Conservation (phyloP, 495 filamentous ascomycete species). For the Aspergillus homomorphus region DNA sequence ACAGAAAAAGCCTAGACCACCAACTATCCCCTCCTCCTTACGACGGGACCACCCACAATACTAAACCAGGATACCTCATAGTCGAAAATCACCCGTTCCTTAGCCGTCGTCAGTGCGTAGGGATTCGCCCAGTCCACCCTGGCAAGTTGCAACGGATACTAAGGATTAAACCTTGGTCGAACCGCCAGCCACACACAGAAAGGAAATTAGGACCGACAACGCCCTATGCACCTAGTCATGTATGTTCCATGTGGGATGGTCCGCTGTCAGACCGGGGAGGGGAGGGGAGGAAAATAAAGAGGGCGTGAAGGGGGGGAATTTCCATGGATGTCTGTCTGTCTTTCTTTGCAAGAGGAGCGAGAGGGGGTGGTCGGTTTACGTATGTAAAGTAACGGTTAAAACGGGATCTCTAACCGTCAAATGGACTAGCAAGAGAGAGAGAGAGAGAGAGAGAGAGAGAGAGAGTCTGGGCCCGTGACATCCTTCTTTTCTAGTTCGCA, state of each 20-base stretch:
- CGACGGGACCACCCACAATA: background rate
- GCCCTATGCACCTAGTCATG: slow-evolving; percentile 3
- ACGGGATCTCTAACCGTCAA: background rate
- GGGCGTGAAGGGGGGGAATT: background rate
- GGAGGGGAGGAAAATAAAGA: background rate
- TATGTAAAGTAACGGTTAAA: background rate
- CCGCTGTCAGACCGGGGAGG: background rate
- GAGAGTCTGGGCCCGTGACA: background rate
- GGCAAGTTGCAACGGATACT: no score
- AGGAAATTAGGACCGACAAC: slow-evolving; percentile 6
- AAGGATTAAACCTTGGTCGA: slow-evolving; percentile 8
- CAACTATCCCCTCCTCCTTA: background rate
- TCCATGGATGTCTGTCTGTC: background rate
- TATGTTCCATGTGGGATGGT: background rate
- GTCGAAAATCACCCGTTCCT: slow-evolving; percentile 19
- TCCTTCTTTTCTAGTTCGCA: background rate
- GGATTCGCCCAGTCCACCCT: background rate
- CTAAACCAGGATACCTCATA: background rate
- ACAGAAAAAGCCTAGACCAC: background rate
- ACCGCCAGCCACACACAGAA: background rate
- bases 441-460: background rate
- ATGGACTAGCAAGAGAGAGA: no score
- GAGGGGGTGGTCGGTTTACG: background rate
- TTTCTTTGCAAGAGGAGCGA: no score
- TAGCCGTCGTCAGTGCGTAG: slow-evolving; percentile 10